A percentile compares a stretch with the other conserved stretches of the same genome.
Conservation (phyloP, 805 yeast genomes). For the Diddensiella santjacobensis region DNA sequence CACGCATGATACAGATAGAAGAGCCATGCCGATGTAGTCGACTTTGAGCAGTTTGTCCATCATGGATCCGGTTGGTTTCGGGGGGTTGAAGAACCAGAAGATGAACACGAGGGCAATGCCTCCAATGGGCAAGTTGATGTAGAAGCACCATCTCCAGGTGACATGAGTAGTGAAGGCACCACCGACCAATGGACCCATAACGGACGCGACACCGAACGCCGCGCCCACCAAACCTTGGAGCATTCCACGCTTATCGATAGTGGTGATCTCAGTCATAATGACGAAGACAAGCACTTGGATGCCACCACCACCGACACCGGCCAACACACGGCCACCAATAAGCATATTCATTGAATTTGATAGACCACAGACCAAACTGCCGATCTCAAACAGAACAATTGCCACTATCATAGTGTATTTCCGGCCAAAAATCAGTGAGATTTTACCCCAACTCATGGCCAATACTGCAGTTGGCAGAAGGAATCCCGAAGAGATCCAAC, state of each 20-base stretch:
- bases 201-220: slow-evolving; percentile 34
- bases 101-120: slow-evolving; percentile 33
- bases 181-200: slow-evolving; percentile 56
- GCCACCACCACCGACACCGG: slow-evolving; percentile 91
- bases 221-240: slow-evolving; percentile 64
- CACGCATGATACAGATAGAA: slow-evolving; percentile 30
- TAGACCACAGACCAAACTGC: slow-evolving; percentile 44
- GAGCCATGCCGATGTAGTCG: slow-evolving; percentile 52
- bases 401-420: slow-evolving; percentile 37
- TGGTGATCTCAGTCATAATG: slow-evolving; percentile 70
- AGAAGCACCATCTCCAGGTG: slow-evolving; percentile 55
- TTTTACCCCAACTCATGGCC: slow-evolving; percentile 61
- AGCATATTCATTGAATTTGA: slow-evolving; percentile 48
- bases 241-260: slow-evolving; percentile 70
- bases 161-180: slow-evolving; percentile 45
- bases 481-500: slow-evolving; percentile 66
- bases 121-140: slow-evolving; percentile 43
- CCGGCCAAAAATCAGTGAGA: slow-evolving; percentile 48
- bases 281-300: slow-evolving; percentile 71
- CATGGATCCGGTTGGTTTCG: slow-evolving; percentile 41
- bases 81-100: slow-evolving; percentile 29
- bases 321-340: slow-evolving; percentile 70
- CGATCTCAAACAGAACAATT: slow-evolving; percentile 39
- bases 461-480: slow-evolving; percentile 59
- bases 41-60: slow-evolving; percentile 43